phyloP scores from a whole-genome alignment of 495 filamentous ascomycete species.

The Penicillium paradoxum region DNA sequence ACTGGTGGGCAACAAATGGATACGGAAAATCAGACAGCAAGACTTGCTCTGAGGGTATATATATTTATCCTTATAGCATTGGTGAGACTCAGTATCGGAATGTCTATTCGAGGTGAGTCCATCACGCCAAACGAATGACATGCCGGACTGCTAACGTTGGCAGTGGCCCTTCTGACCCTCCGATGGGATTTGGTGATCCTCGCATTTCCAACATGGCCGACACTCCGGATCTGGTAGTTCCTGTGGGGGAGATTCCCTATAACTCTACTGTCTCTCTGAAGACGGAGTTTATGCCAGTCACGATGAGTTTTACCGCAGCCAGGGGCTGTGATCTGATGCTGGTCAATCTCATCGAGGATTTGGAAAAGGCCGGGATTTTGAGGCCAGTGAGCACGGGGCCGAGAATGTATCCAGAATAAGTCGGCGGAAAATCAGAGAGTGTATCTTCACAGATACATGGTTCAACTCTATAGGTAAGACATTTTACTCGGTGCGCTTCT shows the following conservation, averaged over 20 bases:
- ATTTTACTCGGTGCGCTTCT: no score
- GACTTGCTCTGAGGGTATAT: constrained; percentile 38
- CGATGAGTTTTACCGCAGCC: constrained; percentile 53
- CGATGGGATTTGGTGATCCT: constrained; percentile 38
- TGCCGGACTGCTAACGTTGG: neutral
- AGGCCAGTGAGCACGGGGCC: constrained; percentile 39
- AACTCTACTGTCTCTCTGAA: constrained; percentile 49
- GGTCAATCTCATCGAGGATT: constrained; percentile 48
- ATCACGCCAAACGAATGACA: neutral
- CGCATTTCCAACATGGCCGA: constrained; percentile 46
- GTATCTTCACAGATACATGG: no score
- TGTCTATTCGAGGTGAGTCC: constrained; percentile 14
- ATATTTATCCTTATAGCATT: constrained; percentile 28
- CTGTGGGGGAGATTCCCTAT: constrained; percentile 51
- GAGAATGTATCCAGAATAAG: constrained; percentile 19
- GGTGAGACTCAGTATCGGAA: constrained; percentile 33
- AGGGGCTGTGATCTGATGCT: constrained; percentile 60
- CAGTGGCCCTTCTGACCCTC: constrained; percentile 22
- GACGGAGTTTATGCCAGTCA: constrained; percentile 54
- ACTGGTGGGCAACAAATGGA: constrained; percentile 49
- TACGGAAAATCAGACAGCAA: constrained; percentile 33
- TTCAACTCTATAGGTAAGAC: no score
- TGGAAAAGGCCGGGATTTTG: constrained; percentile 48
- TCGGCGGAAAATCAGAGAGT: neutral
- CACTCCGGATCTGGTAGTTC: constrained; percentile 53